Evolutionary conservation across 140 eudicot genomes (phyloP), one percentile per base, ranked within the genome.

Genomic region (Senecio squalidus): DNA sequence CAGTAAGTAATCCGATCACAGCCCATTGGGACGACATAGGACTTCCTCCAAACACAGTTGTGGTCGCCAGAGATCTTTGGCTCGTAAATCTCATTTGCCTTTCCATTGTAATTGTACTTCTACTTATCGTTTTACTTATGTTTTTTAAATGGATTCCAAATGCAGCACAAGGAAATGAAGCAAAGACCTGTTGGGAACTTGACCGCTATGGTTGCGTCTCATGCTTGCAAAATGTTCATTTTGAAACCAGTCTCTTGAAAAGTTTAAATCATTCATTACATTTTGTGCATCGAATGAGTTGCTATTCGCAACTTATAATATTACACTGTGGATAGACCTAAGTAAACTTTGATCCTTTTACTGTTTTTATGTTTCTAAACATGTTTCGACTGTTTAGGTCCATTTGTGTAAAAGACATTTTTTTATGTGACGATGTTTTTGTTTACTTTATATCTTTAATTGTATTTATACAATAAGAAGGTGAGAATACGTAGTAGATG

Each of bases 1-100:
- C 71, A 9, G 14, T 1, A 26, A 62, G 51, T 29, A 5, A 13
- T 3, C 21, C 67, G 18, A 74, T 90, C 31, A 83, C 94, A 22
- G 97, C 97, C 31, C 72, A 80, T 27, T 90, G 97, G 97, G 97
- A 86, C 44, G 97, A 90, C 34, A 81, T 90, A 3, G 94, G 94
- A 10, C 70, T 90, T 67, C 94, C 95, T 43, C 82, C 68, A 2
- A 41, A 64, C 18, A 76, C 72, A 3, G 33, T 57, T 5, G 95
- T 81, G 20, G 50, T 44, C 11, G 87, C 77, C 6, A 78, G 97
- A 70, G 95, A 90, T 66, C 85, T 86, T 64, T 90, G 97, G 95
- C 75, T 78, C 80, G 97, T 89, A 89, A 67, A 14, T 46, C 29
- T 51, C 40, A 13, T 0, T 60, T 29, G 2, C 65, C 39, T 25